These are phyloP conservation scores for Solanum microdontum DNA, from an alignment of 257 asterid species.

Conservation along the genomic window DNA sequence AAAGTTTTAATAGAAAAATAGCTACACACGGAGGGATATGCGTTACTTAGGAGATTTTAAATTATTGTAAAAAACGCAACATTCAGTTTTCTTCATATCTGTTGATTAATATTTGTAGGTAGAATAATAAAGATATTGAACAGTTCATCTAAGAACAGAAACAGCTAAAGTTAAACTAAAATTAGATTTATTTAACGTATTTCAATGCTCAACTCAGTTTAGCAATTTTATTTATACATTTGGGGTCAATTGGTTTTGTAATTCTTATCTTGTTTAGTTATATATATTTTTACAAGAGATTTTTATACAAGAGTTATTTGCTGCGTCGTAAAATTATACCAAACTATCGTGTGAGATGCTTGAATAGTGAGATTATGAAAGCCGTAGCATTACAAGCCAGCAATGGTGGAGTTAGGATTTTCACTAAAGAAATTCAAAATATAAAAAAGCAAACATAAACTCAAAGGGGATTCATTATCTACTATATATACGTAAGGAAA, in stretches of 20 bases:
- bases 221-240: not conserved
- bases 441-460: not conserved
- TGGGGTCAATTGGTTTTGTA: not conserved
- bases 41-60: slow-evolving; percentile 26
- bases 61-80: slow-evolving; percentile 28
- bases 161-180: not conserved
- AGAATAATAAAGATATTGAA: slow-evolving; percentile 9
- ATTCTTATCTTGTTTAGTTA: not conserved
- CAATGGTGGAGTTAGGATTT: not conserved
- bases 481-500: not conserved
- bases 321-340: not conserved
- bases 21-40: not conserved
- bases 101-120: slow-evolving; percentile 23
- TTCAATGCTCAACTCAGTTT: not conserved
- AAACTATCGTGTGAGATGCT: not conserved
- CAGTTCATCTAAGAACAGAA: not conserved
- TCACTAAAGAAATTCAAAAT: not conserved
- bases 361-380: not conserved
- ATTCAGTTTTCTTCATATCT: slow-evolving; percentile 8
- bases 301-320: not conserved
- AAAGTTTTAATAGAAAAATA: slow-evolving; percentile 5
- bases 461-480: not conserved
- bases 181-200: not conserved
- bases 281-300: not conserved
- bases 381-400: not conserved